Evolutionary conservation across 495 filamentous ascomycete species (phyloP).

Genomic region (Talaromyces nanjingensis): DNA sequence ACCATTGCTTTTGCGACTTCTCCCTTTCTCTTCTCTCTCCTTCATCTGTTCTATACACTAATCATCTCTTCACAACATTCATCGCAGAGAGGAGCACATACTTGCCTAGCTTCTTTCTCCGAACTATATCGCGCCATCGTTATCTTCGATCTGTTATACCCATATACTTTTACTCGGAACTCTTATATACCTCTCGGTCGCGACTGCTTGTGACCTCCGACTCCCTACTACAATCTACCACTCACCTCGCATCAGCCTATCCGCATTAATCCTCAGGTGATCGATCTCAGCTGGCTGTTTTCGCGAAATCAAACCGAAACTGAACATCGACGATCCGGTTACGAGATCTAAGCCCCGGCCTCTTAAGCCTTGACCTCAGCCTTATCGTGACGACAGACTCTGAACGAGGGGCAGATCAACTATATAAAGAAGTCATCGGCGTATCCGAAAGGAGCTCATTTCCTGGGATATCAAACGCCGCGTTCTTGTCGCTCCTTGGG

Average conservation of each 20-base stretch:
- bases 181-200: not conserved
- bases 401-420: not conserved
- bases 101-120: not conserved
- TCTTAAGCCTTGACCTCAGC: not conserved
- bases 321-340: not conserved
- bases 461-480: not conserved
- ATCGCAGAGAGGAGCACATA: not conserved
- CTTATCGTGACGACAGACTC: not conserved
- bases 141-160: not conserved
- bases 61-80: not conserved
- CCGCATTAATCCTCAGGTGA: not conserved
- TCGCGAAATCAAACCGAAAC: not conserved
- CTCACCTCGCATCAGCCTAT: not conserved
- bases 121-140: not conserved
- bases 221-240: not conserved
- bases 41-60: not conserved
- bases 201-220: not conserved
- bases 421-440: not conserved
- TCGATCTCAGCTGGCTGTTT: slow-evolving; percentile 7
- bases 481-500: slow-evolving; percentile 7
- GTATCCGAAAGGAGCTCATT: not conserved
- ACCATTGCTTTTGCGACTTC: not conserved
- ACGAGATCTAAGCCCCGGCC: not conserved
- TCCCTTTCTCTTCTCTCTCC: not conserved
- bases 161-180: not conserved